Percentiles rank a stretch among this genome's conserved stretches.
Evolutionary conservation across 192 early-diverging fungal genomes (phyloP).

Genomic region (Chytriomyces sp.): DNA sequence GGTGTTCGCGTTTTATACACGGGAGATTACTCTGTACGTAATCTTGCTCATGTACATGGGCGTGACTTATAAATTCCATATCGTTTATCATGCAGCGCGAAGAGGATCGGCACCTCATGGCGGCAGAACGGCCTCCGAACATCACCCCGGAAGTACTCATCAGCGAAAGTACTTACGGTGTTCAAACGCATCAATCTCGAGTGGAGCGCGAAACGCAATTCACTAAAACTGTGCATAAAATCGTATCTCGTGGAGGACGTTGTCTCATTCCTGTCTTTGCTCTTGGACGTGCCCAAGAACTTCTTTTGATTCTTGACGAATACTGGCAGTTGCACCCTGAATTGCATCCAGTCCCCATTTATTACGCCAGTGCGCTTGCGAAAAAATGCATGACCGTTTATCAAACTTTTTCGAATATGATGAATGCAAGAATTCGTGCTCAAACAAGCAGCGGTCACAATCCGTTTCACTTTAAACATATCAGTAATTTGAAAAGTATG

Average conservation of each 20-base stretch:
- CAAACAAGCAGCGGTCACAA: slow-evolving; percentile 75
- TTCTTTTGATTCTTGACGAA: slow-evolving; percentile 95
- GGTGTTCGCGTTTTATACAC: slow-evolving; percentile 94
- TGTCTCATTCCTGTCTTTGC: slow-evolving; percentile 97
- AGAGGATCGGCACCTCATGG: slow-evolving; percentile 97
- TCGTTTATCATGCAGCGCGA: slow-evolving; percentile 63
- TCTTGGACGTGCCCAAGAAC: slow-evolving; percentile 95
- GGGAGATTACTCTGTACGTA: slow-evolving; percentile 85
- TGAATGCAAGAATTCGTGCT: slow-evolving; percentile 92
- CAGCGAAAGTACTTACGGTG: slow-evolving; percentile 95
- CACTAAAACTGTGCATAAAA: slow-evolving; percentile 68
- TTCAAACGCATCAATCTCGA: slow-evolving; percentile 95
- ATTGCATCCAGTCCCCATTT: slow-evolving; percentile 87
- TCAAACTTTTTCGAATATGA: slow-evolving; percentile 97
- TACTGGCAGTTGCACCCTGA: slow-evolving; percentile 88
- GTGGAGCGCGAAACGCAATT: slow-evolving; percentile 89
- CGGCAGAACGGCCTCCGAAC: slow-evolving; percentile 86
- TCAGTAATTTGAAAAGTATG: slow-evolving; percentile 82
- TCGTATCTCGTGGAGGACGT: slow-evolving; percentile 75
- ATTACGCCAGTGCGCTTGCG: slow-evolving; percentile 93
- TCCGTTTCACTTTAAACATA: slow-evolving; percentile 97
- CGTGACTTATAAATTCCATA: background rate
- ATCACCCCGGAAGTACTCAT: slow-evolving; percentile 90
- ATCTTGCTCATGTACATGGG: background rate
- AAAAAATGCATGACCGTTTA: slow-evolving; percentile 97